Evolutionary conservation across 2,329 filamentous ascomycete species (phyloP).

Genomic region (Endocalyx cinctus): DNA sequence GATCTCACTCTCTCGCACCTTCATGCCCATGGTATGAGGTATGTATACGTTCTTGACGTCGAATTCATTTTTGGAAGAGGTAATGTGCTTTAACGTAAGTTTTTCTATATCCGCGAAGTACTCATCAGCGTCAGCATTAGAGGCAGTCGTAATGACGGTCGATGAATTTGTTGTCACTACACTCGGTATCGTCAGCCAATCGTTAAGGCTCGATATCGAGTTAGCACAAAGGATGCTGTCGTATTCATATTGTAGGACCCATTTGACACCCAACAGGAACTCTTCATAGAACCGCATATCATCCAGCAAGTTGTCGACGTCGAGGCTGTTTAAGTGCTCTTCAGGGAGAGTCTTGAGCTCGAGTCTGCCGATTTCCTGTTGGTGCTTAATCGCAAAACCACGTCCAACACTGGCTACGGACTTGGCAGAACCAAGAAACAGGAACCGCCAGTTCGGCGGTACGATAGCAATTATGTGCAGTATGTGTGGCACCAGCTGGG

Average conservation of each 20-base stretch:
- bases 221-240: conserved; percentile 55
- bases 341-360: conserved; percentile 47
- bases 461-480: conserved; percentile 54
- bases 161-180: too few species aligned
- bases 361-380: conserved; percentile 41
- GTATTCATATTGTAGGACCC: conserved; percentile 50
- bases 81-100: too few species aligned
- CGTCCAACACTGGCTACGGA: conserved; percentile 41
- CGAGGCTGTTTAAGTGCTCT: conserved; percentile 45
- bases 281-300: conserved; percentile 47
- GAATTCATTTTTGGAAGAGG: too few species aligned
- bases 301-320: conserved; percentile 50
- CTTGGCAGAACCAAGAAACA: conserved; percentile 47
- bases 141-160: too few species aligned
- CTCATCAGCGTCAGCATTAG: too few species aligned
- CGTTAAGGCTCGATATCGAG: conserved; percentile 39
- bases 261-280: conserved; percentile 45
- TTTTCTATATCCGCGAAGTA: too few species aligned
- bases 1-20: conserved; percentile 44
- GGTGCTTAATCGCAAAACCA: conserved; percentile 40
- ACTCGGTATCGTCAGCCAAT: too few species aligned
- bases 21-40: conserved; percentile 50
- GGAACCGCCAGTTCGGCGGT: conserved; percentile 53
- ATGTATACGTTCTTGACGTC: conserved; percentile 49
- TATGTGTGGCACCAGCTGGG: conserved; percentile 47